Base-by-base conservation (phyloP, 2,329 filamentous ascomycete genomes). In the Pseudogymnoascus destructans region DNA sequence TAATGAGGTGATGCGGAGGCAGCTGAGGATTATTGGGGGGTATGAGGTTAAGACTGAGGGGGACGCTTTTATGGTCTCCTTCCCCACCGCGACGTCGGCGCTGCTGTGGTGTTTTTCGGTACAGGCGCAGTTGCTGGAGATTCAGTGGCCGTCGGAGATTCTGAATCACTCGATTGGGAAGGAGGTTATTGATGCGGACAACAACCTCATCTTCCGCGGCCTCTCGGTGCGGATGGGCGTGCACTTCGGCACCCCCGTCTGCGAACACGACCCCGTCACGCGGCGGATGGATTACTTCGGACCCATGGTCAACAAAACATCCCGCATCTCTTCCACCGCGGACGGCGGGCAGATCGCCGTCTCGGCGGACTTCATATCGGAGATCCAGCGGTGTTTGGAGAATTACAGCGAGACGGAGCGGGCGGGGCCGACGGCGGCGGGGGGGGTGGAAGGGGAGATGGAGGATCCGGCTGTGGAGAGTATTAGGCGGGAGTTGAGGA, bases 41-140 rank as follows among this genome's bases (percentile, higher is more conserved):
- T 98, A 96, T 68, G 93, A 98, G 73, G 93, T 98, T 71, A 98
- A 98, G 78, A 98, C 93, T 15, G 93, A 98, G 88, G 93, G 93
- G 64, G 93, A 98, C 73, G 93, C 93, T 7, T 98, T 98, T 68
- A 97, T 98, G 91, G 93, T 98, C 30, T 95, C 92, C 8, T 98
- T 98, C 72, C 89, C 91, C 1, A 97, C 93, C 0, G 90, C 93
- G 2, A 97, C 93, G 1, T 93, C 91, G 7, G 93, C 93, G 4
- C 74, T 98, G 55, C 78, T 98, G 6, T 98, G 93, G 93, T 95
- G 87, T 66, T 98, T 98, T 73, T 89, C 90, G 19, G 91, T 96
- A 25, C 93, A 98, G 71, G 85, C 84, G 64, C 81, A 86, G 66
- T 80, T 98, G 3, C 80, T 98, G 1, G 88, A 95, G 63, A 88